Base-by-base conservation (phyloP, 805 yeast genomes). In the Monosporozyma siamensis region DNA sequence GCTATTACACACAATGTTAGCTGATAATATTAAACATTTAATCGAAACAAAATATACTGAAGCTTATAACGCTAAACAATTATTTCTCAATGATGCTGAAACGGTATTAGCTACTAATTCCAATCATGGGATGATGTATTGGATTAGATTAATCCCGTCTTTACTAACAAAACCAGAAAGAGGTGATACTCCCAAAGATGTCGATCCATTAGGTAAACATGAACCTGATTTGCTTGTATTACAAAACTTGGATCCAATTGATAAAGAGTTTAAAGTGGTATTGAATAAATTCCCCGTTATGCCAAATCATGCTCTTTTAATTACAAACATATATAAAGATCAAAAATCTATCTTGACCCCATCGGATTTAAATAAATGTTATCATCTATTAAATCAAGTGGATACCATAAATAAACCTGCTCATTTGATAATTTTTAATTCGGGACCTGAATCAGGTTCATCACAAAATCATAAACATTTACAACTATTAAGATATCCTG, bases 391-490 rank as follows among this genome's bases (percentile, higher is more conserved):
- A 46, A 57, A 61, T 11, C 64, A 64, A 14, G 64, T 82, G 40
- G 74, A 77, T 51, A 20, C 18, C 8, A 41, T 39, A 25, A 27
- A 38, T 29, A 42, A 59, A 45, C 22, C 34, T 44, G 82, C n/a
- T n/a, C n/a, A 84, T 69, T 69, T 89, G 59, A 88, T 88, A 0
- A 89, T 90, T 61, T 90, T 77, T 71, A 90, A 90, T 61, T 79
- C 87, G 54, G 98, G 98, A 6, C 78, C 80, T n/a, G 71, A 78
- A 51, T 78, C 94, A 45, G 98, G 97, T 1, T 95, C 95, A 12
- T 88, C 96, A 0, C 92, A 87, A 55, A 82, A 85, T 39, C 98
- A 90, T 65, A 87, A 86, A 58, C 98, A 90, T 63, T 63, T 92
- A 48, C 98, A 92, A 63, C 80, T 90, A 63, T 67, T 90, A 72